Percentiles rank a stretch among this genome's conserved stretches.
Evolutionary conservation across 1,284 basidiomycete genomes (phyloP).

Genomic region (Rhizopogon parksii): DNA sequence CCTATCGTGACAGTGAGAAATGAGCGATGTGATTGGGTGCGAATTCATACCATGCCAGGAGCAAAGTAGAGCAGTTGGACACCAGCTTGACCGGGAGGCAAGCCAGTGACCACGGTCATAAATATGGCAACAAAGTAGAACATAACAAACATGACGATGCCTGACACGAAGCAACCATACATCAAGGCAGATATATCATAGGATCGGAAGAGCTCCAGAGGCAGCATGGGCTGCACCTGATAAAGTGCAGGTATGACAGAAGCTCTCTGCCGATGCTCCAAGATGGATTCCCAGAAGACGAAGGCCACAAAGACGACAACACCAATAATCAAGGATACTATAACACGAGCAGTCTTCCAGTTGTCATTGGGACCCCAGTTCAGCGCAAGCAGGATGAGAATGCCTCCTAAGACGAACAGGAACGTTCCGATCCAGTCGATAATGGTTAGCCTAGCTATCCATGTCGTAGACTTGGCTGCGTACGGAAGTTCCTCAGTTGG

Average conservation of each 20-base stretch:
- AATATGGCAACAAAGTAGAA: constrained; percentile 50
- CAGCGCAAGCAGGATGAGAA: constrained; percentile 33
- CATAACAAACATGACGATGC: constrained; percentile 45
- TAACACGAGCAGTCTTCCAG: constrained; percentile 33
- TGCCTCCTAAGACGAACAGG: constrained; percentile 33
- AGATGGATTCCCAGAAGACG: constrained; percentile 35
- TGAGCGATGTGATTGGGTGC: neutral
- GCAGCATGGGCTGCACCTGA: constrained; percentile 35
- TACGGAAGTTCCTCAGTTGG: constrained; percentile 14
- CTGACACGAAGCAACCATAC: constrained; percentile 34
- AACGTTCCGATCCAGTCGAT: constrained; percentile 43
- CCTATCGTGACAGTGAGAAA: constrained; percentile 11
- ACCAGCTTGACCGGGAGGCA: constrained; percentile 33
- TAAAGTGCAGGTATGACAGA: constrained; percentile 18
- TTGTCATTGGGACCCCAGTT: constrained; percentile 32
- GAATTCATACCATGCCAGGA: constrained; percentile 35
- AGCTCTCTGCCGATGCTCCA: constrained; percentile 24
- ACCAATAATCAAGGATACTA: constrained; percentile 33
- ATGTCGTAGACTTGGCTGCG: constrained; percentile 9
- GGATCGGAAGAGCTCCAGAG: constrained; percentile 33
- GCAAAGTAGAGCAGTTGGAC: constrained; percentile 43
- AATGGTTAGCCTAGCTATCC: constrained; percentile 30
- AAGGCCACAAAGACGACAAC: constrained; percentile 31
- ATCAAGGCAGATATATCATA: constrained; percentile 34
- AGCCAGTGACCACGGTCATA: constrained; percentile 37